Base-by-base conservation (phyloP, 176 grass and related monocot genomes). In the Zoysia pacifica region DNA sequence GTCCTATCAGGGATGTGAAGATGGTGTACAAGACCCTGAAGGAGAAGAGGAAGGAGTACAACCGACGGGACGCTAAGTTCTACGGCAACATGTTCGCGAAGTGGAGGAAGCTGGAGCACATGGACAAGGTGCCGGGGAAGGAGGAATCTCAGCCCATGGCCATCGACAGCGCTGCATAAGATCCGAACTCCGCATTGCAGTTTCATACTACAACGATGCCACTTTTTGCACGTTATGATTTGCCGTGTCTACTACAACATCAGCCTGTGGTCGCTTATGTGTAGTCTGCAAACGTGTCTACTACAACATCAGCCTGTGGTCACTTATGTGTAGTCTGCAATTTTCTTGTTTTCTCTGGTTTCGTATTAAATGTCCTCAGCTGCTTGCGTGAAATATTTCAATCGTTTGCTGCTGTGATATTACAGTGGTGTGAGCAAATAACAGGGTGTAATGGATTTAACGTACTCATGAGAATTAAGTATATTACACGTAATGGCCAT, bases 81-180 rank as follows among this genome's bases (percentile, higher is more conserved):
- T 93, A 97, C 40, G 80, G 90, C 80, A 97, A 89, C 67, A 93
- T 97, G 85, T 97, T 97, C 6, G 76, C 88, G 0, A 97, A 93
- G 37, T 81, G 82, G 83, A 85, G 85, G 46, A 88, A 90, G 75
- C 54, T 79, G 1, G 86, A 89, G 3, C 52, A 48, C 18, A 65
- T n/a, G 28, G 90, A 91, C 63, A 80, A 85, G 48, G 49, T 56
- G 14, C 56, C 78, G 0, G 73, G 72, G 65, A 71, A 89, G 75
- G 62, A 69, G 76, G 76, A 88, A 8, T 62, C 46, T 3, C 75
- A 84, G 54, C 81, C 86, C 18, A 84, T 84, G 86, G 75, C 75
- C 69, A 75, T 84, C 14, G 86, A 88, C 81, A 84, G 76, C 41
- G 56, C 81, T 0, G 86, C 81, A 11, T 88, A 16, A 79, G 11